phyloP scores from a whole-genome alignment of 805 yeast genomes.

The Jamesozyma piceae region DNA sequence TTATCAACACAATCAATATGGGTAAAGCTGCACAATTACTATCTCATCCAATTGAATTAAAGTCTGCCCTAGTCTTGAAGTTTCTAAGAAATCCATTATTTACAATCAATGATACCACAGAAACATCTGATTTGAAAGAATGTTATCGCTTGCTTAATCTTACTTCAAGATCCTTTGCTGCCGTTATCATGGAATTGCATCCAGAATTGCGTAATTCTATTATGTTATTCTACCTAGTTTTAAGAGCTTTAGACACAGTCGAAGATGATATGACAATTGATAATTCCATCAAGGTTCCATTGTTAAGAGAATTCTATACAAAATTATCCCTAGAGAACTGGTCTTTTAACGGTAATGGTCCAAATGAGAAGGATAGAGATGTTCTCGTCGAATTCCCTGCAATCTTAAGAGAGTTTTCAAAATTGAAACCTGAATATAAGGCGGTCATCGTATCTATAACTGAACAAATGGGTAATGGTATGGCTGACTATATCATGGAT shows the following conservation, averaged over 20 bases:
- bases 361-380: constrained; percentile 69
- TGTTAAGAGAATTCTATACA: constrained; percentile 57
- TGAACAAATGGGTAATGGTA: constrained; percentile 87
- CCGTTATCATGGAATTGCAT: constrained; percentile 82
- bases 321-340: constrained; percentile 60
- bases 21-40: constrained; percentile 52
- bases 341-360: constrained; percentile 69
- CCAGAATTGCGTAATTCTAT: constrained; percentile 80
- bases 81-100: constrained; percentile 45
- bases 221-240: constrained; percentile 73
- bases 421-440: constrained; percentile 65
- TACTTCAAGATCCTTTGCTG: constrained; percentile 89
- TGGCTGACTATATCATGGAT: constrained; percentile 84
- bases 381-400: constrained; percentile 74
- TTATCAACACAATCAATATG: constrained; percentile 37
- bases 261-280: constrained; percentile 92
- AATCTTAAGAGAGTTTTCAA: constrained; percentile 62
- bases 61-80: constrained; percentile 55
- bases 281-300: constrained; percentile 60
- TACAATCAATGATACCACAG: constrained; percentile 37
- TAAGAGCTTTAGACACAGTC: constrained; percentile 88
- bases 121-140: constrained; percentile 39
- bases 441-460: constrained; percentile 72
- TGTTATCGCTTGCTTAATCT: constrained; percentile 58
- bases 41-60: constrained; percentile 63